phyloP scores from a whole-genome alignment of 371 early-diverging fungal genomes.

The Lichtheimia hyalospora region DNA sequence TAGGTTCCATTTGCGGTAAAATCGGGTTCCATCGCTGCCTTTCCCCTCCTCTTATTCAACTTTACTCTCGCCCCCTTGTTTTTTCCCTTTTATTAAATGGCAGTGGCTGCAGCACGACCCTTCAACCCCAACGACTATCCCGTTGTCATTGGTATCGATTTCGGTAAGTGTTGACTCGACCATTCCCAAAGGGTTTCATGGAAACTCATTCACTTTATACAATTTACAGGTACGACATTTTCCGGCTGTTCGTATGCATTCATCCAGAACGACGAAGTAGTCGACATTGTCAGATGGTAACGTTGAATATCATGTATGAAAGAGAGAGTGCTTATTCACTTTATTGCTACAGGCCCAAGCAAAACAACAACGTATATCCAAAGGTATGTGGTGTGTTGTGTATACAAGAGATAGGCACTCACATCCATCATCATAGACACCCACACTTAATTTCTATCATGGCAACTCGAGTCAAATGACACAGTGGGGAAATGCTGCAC shows the following conservation, averaged over 20 bases:
- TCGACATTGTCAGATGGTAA: slow-evolving; percentile 60
- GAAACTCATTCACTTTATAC: background rate
- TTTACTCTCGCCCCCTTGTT: background rate
- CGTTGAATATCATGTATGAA: background rate
- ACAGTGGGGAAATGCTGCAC: slow-evolving; percentile 59
- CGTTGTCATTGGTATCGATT: slow-evolving; percentile 46
- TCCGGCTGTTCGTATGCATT: slow-evolving; percentile 48
- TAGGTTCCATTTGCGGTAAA: no score
- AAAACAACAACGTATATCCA: slow-evolving; percentile 55
- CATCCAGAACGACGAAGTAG: slow-evolving; percentile 56
- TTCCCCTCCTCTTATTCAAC: background rate
- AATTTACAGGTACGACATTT: slow-evolving; percentile 42
- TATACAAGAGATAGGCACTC: background rate
- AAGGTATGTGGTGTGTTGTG: slow-evolving; percentile 53
- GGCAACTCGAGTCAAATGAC: slow-evolving; percentile 41
- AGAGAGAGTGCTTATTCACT: background rate
- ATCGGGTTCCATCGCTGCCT: background rate
- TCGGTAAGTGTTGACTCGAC: slow-evolving; percentile 24
- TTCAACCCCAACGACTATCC: slow-evolving; percentile 41
- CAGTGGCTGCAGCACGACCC: slow-evolving; percentile 21
- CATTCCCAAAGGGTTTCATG: background rate
- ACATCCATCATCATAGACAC: slow-evolving; percentile 24
- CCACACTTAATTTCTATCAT: slow-evolving; percentile 48
- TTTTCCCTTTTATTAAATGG: background rate
- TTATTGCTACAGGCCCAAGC: slow-evolving; percentile 45